These are phyloP conservation scores for Didymella sp. DNA, from an alignment of 2,329 filamentous ascomycete species.

Conservation along the genomic window DNA sequence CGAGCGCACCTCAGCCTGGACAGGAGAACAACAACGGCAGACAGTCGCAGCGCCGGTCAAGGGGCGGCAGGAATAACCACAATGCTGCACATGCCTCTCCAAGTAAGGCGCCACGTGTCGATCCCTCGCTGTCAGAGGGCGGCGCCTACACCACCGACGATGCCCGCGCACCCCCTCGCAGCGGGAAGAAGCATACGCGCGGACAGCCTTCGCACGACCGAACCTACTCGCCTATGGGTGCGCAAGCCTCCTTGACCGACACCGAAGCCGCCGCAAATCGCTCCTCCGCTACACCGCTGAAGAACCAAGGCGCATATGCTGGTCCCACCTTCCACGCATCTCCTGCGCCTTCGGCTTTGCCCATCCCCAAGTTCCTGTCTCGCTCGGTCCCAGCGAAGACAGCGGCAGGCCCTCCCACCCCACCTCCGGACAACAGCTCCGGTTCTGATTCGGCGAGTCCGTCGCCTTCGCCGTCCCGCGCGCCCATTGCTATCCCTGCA, in stretches of 20 bases:
- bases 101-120: conserved; percentile 19
- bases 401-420: conserved; percentile 55
- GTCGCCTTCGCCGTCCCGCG: conserved; percentile 59
- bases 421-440: conserved; percentile 55
- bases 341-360: conserved; percentile 86
- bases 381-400: conserved; percentile 71
- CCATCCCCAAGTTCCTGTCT: conserved; percentile 86
- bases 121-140: conserved; percentile 33
- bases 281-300: conserved; percentile 41
- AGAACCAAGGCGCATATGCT: conserved; percentile 71
- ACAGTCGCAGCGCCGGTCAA: conserved; percentile 39
- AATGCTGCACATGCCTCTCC: conserved; percentile 25
- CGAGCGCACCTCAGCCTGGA: conserved; percentile 39
- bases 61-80: conserved; percentile 43
- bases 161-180: conserved; percentile 33
- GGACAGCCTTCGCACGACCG: conserved; percentile 42
- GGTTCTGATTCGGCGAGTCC: conserved; percentile 50
- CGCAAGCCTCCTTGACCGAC: conserved; percentile 37
- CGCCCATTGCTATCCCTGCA: conserved; percentile 51
- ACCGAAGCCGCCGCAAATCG: conserved; percentile 33
- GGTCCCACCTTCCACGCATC: conserved; percentile 95
- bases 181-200: conserved; percentile 41
- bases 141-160: conserved; percentile 42
- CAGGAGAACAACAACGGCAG: conserved; percentile 34
- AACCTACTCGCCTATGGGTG: conserved; percentile 29